These are phyloP conservation scores for Nepenthes alata DNA, from an alignment of 179 eudicot genomes.

Conservation along the genomic window DNA sequence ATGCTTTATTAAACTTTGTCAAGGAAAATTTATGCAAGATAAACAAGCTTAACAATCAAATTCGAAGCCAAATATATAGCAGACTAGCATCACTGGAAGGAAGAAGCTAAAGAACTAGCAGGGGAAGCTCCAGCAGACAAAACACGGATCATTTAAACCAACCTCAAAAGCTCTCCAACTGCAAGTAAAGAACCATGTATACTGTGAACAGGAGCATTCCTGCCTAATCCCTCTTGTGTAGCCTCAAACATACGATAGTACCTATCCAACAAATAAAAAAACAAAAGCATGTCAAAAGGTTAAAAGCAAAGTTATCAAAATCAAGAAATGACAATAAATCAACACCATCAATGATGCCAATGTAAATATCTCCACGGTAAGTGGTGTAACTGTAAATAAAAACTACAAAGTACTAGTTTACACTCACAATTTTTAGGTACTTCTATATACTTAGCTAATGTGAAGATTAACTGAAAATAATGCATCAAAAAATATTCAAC, in stretches of 20 bases:
- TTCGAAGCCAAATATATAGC: too few species aligned
- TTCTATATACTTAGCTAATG: too few species aligned
- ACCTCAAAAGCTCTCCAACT: constrained; percentile 95
- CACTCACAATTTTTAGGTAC: too few species aligned
- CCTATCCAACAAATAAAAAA: constrained; percentile 32
- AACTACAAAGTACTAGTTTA: too few species aligned
- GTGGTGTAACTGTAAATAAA: too few species aligned
- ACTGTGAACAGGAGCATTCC: constrained; percentile 89
- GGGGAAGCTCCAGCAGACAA: too few species aligned
- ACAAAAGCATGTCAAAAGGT: neutral
- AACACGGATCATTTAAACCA: constrained; percentile 12
- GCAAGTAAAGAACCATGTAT: constrained; percentile 98
- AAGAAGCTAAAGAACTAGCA: too few species aligned
- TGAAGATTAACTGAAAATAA: too few species aligned
- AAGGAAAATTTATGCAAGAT: neutral
- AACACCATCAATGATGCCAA: neutral
- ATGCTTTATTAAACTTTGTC: neutral
- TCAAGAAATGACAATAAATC: neutral
- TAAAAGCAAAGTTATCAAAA: neutral
- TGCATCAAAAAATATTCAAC: constrained; percentile 9
- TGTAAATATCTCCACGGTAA: too few species aligned
- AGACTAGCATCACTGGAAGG: too few species aligned
- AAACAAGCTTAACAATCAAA: neutral
- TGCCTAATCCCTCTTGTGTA: constrained; percentile 88
- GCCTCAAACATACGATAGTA: constrained; percentile 98